phyloP scores from a whole-genome alignment of 306 rosid species.

The Fragaria vesca region DNA sequence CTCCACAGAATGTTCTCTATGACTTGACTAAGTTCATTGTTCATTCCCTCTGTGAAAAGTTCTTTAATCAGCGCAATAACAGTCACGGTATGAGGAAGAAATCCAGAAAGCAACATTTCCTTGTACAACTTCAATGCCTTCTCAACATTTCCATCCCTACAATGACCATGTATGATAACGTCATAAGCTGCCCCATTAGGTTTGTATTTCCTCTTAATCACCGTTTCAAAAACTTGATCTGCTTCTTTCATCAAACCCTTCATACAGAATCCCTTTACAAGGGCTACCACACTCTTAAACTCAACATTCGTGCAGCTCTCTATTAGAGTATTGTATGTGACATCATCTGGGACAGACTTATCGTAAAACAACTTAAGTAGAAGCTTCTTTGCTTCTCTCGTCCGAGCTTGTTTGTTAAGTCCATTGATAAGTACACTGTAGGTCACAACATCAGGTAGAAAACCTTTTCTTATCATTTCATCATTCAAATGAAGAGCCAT shows the following conservation, averaged over 20 bases:
- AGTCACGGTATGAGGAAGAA: constrained; percentile 65
- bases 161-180: constrained; percentile 80
- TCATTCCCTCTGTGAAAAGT: constrained; percentile 57
- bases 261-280: constrained; percentile 86
- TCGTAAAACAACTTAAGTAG: constrained; percentile 77
- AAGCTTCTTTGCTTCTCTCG: constrained; percentile 85
- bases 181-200: constrained; percentile 67
- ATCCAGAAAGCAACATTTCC: constrained; percentile 65
- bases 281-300: constrained; percentile 69
- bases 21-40: constrained; percentile 55
- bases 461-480: constrained; percentile 76
- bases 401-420: constrained; percentile 75
- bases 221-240: constrained; percentile 60
- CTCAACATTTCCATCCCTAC: constrained; percentile 55
- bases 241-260: constrained; percentile 92
- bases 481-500: constrained; percentile 70
- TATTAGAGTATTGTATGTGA: constrained; percentile 71
- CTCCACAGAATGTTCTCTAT: constrained; percentile 51
- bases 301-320: constrained; percentile 60
- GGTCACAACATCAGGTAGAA: constrained; percentile 77
- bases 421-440: constrained; percentile 93
- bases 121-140: constrained; percentile 63
- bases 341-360: constrained; percentile 61
- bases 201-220: constrained; percentile 52
- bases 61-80: constrained; percentile 67